Evolutionary conservation across 371 early-diverging fungal species (phyloP).

Genomic region (Mucor racemosus): DNA sequence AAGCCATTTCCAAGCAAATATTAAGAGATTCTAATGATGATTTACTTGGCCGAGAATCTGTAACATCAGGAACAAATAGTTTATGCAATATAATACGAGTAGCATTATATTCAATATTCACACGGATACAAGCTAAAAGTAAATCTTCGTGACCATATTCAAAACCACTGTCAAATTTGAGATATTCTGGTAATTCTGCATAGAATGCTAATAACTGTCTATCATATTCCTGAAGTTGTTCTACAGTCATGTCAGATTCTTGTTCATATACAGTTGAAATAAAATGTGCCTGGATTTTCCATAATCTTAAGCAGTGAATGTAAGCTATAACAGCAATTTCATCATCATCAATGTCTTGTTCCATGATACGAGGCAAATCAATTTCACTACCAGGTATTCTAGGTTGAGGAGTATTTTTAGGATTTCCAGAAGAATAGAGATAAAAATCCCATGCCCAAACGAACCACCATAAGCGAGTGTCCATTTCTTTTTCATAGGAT

Average conservation of each 20-base stretch:
- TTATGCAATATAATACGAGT: constrained; percentile 54
- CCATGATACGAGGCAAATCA: constrained; percentile 42
- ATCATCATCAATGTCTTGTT: constrained; percentile 50
- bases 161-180: constrained; percentile 50
- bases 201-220: constrained; percentile 34
- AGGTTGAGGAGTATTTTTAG: constrained; percentile 43
- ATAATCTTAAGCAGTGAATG: constrained; percentile 36
- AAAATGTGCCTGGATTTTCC: constrained; percentile 51
- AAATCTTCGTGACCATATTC: constrained; percentile 50
- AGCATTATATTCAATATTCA: constrained; percentile 56
- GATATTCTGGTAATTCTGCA: constrained; percentile 39
- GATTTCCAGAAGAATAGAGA: constrained; percentile 42
- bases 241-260: constrained; percentile 50
- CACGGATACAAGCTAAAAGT: constrained; percentile 41
- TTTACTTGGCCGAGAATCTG: constrained; percentile 38
- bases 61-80: constrained; percentile 47
- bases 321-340: constrained; percentile 41
- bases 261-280: constrained; percentile 43
- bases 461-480: constrained; percentile 59
- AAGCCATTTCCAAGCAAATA: constrained; percentile 40
- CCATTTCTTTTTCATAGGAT: constrained; percentile 49
- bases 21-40: constrained; percentile 48
- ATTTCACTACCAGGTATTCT: constrained; percentile 29
- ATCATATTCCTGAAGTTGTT: constrained; percentile 45
- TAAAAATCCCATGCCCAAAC: constrained; percentile 53